Evolutionary conservation across 2,329 filamentous ascomycete genomes (phyloP).

Genomic region (Fusarium bactridioides): DNA sequence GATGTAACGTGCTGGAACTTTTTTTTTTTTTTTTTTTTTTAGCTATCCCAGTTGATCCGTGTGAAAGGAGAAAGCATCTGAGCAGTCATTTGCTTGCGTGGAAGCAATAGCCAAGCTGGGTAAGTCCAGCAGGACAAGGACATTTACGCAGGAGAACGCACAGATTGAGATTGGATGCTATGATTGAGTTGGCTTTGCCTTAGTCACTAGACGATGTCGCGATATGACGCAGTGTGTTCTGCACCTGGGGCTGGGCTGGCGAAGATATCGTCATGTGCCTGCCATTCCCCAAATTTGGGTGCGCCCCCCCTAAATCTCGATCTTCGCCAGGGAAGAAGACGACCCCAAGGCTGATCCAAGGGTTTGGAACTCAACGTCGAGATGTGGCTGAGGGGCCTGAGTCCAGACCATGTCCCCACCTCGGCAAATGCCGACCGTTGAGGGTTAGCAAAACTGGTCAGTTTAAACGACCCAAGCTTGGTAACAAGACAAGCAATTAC

Average conservation of each 20-base stretch:
- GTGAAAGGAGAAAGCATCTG: conserved; percentile 2
- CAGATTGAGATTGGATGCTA: background rate
- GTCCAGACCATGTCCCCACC: conserved; percentile 29
- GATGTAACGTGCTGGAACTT: conserved; percentile 15
- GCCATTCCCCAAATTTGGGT: conserved; percentile 10
- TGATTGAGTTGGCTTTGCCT: background rate
- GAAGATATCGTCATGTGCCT: conserved; percentile 11
- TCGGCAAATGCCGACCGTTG: conserved; percentile 36
- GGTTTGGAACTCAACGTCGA: conserved; percentile 25
- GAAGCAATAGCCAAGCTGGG: background rate
- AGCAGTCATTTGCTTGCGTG: conserved; percentile 4
- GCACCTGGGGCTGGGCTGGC: background rate
- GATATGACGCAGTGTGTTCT: background rate
- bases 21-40: background rate
- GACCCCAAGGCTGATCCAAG: conserved; percentile 16
- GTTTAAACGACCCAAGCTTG: background rate
- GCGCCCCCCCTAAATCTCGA: conserved; percentile 25
- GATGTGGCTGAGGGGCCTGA: conserved; percentile 29
- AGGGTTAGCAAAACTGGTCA: background rate
- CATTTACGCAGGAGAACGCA: background rate
- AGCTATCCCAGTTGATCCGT: background rate
- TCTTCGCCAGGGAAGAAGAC: conserved; percentile 21
- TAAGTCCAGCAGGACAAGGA: conserved; percentile 1
- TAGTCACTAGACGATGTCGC: background rate
- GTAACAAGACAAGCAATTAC: background rate